phyloP scores from a whole-genome alignment of 164 flowering plant genomes.

The Saururus chinensis region DNA sequence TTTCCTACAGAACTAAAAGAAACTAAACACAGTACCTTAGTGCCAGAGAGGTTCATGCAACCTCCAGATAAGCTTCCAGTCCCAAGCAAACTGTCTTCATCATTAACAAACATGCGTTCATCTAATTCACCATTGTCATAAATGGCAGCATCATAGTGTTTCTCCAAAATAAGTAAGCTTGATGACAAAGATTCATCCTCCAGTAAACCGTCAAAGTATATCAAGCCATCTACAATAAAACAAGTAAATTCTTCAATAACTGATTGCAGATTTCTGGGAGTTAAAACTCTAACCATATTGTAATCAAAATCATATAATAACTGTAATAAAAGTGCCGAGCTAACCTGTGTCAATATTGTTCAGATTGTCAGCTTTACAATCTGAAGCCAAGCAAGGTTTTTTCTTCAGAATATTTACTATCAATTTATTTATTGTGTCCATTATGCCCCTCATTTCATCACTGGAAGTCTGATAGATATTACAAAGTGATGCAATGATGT shows the following conservation, averaged over 20 bases:
- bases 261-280: neutral
- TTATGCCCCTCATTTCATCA: conserved; percentile 60
- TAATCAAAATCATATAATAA: neutral
- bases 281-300: neutral
- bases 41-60: conserved; percentile 36
- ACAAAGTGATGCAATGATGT: conserved; percentile 80
- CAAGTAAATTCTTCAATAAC: neutral
- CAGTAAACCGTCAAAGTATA: conserved; percentile 70
- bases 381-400: conserved; percentile 52
- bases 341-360: conserved; percentile 54
- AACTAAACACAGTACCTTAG: conserved; percentile 39
- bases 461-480: conserved; percentile 70
- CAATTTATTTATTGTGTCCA: conserved; percentile 61
- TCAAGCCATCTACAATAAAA: conserved; percentile 63
- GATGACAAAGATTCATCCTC: conserved; percentile 54
- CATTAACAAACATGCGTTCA: conserved; percentile 75
- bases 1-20: neutral
- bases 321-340: neutral
- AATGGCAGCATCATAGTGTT: conserved; percentile 68
- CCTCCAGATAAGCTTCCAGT: conserved; percentile 85
- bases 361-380: conserved; percentile 44
- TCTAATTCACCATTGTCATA: conserved; percentile 67
- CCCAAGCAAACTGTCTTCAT: conserved; percentile 77
- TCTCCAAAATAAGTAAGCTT: conserved; percentile 52
- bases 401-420: conserved; percentile 62